phyloP scores from a whole-genome alignment of 2,329 filamentous ascomycete genomes.

The Fusarium graminum region DNA sequence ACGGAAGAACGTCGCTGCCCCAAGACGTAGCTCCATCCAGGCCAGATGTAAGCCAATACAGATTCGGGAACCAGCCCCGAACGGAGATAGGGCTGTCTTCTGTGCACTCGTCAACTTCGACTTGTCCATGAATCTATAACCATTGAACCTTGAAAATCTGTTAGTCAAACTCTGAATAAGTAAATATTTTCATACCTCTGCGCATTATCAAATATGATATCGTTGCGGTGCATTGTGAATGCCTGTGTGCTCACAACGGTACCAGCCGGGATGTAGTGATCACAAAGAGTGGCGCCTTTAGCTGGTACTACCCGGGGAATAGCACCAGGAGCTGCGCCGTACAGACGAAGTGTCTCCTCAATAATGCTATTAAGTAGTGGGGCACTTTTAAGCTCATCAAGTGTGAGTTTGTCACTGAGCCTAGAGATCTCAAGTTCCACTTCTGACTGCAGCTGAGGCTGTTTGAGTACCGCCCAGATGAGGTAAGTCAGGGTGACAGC shows the following conservation, averaged over 20 bases:
- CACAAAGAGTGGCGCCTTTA: not conserved
- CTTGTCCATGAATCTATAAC: conserved; percentile 5
- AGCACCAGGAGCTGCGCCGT: conserved; percentile 33
- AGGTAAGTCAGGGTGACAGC: conserved; percentile 32
- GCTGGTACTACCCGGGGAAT: conserved; percentile 17
- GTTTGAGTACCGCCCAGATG: conserved; percentile 28
- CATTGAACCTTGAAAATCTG: fast-evolving
- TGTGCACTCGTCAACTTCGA: not conserved
- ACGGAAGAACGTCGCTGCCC: conserved; percentile 26
- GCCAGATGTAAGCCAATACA: conserved; percentile 36
- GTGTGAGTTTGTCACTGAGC: not conserved
- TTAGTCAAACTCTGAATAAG: fast-evolving
- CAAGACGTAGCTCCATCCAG: conserved; percentile 33
- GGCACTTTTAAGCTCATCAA: conserved; percentile 12
- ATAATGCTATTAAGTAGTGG: conserved; percentile 26
- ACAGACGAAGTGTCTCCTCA: conserved; percentile 29
- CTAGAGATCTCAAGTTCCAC: conserved; percentile 16
- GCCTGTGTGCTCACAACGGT: conserved; percentile 29
- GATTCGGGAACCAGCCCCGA: conserved; percentile 26
- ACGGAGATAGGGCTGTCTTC: conserved; percentile 10
- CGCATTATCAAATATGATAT: not conserved
- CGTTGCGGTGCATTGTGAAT: conserved; percentile 22
- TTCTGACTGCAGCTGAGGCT: not conserved
- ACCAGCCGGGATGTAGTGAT: not conserved
- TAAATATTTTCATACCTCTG: not conserved